A percentile compares a stretch with the other conserved stretches of the same genome.
Conservation (phyloP, 2,329 filamentous ascomycete species). For the Hypoxylon sp. region DNA sequence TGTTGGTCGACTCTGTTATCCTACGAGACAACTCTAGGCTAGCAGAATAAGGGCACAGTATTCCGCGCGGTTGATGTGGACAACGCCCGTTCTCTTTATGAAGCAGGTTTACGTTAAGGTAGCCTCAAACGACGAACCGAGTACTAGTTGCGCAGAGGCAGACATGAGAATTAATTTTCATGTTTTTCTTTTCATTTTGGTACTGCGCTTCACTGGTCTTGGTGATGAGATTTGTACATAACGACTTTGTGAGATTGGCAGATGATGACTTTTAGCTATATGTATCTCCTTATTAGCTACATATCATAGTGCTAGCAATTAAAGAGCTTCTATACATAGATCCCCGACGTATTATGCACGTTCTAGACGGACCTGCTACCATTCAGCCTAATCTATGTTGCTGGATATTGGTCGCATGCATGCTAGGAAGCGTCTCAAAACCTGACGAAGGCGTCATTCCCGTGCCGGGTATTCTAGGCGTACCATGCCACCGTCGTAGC, state of each 20-base stretch:
- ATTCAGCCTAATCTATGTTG: conserved; percentile 24
- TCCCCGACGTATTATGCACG: not conserved
- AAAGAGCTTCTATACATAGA: not conserved
- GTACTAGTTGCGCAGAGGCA: conserved; percentile 28
- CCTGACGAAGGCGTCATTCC: conserved; percentile 8
- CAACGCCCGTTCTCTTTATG: conserved; percentile 27
- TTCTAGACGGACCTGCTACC: conserved; percentile 14
- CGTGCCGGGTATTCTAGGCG: not conserved
- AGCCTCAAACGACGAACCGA: conserved; percentile 23
- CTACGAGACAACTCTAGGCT: conserved; percentile 31
- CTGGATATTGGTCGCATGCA: conserved; percentile 5
- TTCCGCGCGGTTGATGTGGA: conserved; percentile 29
- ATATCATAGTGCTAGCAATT: not conserved
- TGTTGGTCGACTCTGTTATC: conserved; percentile 13
- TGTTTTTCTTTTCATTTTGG: conserved; percentile 11
- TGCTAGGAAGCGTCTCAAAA: not conserved
- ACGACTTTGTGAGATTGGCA: not conserved
- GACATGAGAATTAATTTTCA: conserved; percentile 25
- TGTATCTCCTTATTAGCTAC: not conserved
- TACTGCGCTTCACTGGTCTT: not conserved
- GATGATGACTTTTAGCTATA: too few species aligned
- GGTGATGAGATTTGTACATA: conserved; percentile 7
- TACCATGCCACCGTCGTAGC: not conserved
- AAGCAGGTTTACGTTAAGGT: conserved; percentile 30
- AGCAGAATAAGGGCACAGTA: conserved; percentile 18